A percentile compares a stretch with the other conserved stretches of the same genome.
Conservation (phyloP, 106 monocot genomes). For the Phalaenopsis equestris region DNA sequence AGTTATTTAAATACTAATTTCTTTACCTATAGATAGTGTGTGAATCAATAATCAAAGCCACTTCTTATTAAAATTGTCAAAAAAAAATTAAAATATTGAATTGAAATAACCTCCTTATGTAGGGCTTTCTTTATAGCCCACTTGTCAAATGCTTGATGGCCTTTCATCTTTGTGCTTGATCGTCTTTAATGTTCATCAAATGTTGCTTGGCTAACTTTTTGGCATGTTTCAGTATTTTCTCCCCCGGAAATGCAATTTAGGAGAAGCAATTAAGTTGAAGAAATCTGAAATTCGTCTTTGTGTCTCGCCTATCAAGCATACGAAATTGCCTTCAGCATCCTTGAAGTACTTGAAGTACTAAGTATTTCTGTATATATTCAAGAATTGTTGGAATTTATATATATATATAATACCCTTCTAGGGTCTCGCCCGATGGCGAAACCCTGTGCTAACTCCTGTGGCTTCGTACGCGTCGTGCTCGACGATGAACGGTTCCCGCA, state of each 20-base stretch:
- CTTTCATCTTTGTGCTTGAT: conserved; percentile 12
- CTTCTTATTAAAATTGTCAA: neutral
- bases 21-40: neutral
- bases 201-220: conserved; percentile 10
- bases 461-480: too few relatives aligned
- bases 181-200: conserved; percentile 11
- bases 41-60: neutral
- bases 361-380: too few relatives aligned
- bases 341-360: too few relatives aligned
- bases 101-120: too few relatives aligned
- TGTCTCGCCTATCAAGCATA: conserved; percentile 24
- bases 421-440: too few relatives aligned
- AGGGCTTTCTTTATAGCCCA: neutral
- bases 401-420: too few relatives aligned
- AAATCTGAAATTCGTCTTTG: conserved; percentile 30
- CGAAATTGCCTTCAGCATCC: neutral
- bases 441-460: too few relatives aligned
- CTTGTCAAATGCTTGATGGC: too few relatives aligned
- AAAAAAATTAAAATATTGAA: neutral
- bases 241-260: too few relatives aligned
- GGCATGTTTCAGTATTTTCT: conserved; percentile 6
- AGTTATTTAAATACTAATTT: too few relatives aligned
- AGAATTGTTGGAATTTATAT: too few relatives aligned
- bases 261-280: conserved; percentile 14
- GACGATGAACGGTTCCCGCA: too few relatives aligned